Conservation (phyloP, 768 basidiomycete genomes). For the Kwoniella europaea region DNA sequence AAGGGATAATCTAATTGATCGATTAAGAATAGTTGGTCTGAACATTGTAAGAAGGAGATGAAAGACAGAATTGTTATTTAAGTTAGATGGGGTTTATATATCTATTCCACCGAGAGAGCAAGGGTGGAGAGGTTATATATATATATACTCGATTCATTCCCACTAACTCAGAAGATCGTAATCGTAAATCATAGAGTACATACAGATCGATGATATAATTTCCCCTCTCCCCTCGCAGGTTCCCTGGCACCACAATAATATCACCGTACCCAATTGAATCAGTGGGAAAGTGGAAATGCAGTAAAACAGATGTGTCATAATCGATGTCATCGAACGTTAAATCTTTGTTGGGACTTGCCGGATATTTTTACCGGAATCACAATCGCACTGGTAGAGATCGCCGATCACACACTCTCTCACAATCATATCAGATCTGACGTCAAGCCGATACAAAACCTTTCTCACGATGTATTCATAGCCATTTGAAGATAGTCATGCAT, state of each 20-base stretch:
- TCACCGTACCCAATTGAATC: too few species aligned
- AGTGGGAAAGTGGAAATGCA: constrained; percentile 1
- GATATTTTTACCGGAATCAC: constrained; percentile 1
- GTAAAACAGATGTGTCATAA: background rate
- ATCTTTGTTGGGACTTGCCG: background rate
- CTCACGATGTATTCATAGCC: background rate
- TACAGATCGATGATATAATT: constrained; percentile 8
- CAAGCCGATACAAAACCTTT: background rate
- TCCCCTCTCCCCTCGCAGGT: background rate
- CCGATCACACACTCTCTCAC: background rate
- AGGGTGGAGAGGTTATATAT: background rate
- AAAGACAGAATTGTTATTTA: background rate
- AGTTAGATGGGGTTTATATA: background rate
- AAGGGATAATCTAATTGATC: background rate
- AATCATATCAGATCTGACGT: constrained; percentile 7
- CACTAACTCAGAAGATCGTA: background rate
- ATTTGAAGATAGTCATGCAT: background rate
- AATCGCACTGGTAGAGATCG: background rate
- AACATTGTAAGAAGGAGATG: constrained; percentile 2
- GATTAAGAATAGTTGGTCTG: constrained; percentile 5
- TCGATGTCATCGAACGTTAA: constrained; percentile 8
- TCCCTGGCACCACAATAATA: background rate
- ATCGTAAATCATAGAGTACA: background rate
- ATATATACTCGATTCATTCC: constrained; percentile 9
- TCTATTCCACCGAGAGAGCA: background rate